Evolutionary conservation across 1,284 basidiomycete genomes (phyloP).

Genomic region (Cryptococcus depauperatus): DNA sequence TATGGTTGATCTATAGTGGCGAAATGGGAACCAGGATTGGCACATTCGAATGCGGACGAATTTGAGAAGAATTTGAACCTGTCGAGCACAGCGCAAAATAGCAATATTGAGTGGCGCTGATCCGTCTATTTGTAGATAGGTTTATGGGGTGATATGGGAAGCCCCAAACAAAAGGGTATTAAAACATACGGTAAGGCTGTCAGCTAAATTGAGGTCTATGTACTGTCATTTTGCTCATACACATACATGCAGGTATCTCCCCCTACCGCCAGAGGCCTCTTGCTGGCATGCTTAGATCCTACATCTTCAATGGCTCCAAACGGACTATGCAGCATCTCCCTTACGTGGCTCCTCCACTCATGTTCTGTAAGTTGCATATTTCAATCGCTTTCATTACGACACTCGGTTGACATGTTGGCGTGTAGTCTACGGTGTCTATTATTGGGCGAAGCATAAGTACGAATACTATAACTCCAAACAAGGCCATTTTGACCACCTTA

Average conservation of each 20-base stretch:
- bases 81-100: neutral
- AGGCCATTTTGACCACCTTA: slow-evolving; percentile 37
- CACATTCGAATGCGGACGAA: too few species aligned
- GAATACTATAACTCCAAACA: slow-evolving; percentile 45
- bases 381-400: too few species aligned
- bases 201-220: too few species aligned
- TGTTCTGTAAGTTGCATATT: slow-evolving; percentile 56
- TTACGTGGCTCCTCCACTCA: slow-evolving; percentile 73
- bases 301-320: slow-evolving; percentile 79
- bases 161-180: slow-evolving; percentile 69
- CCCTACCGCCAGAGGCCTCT: slow-evolving; percentile 69
- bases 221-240: neutral
- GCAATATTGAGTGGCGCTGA: neutral
- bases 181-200: slow-evolving; percentile 73
- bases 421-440: slow-evolving; percentile 70
- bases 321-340: slow-evolving; percentile 65
- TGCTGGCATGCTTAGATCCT: slow-evolving; percentile 61
- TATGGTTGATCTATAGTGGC: too few species aligned
- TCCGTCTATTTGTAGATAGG: slow-evolving; percentile 53
- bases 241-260: slow-evolving; percentile 58
- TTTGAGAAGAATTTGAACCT: too few species aligned
- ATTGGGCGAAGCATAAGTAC: slow-evolving; percentile 61
- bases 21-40: too few species aligned
- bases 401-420: neutral
- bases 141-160: slow-evolving; percentile 83